Conservation (phyloP, 169 alveolate genomes). For the Plasmodium knowlesi region DNA sequence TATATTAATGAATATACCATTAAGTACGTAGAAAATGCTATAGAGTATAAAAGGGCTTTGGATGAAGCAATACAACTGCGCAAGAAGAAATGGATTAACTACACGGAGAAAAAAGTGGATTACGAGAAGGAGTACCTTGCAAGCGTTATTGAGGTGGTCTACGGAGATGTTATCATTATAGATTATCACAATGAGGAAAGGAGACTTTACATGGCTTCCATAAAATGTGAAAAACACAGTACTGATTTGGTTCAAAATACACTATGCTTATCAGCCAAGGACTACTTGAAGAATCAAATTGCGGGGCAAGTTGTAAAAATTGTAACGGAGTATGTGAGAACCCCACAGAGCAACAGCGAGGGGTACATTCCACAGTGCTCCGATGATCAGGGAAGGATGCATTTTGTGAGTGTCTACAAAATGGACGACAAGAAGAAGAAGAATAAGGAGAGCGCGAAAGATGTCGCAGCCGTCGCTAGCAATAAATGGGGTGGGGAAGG, state of each 20-base stretch:
- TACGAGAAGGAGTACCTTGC: constrained; percentile 58
- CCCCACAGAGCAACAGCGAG: constrained; percentile 68
- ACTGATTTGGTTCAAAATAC: constrained; percentile 55
- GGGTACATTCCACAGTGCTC: constrained; percentile 77
- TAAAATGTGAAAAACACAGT: constrained; percentile 67
- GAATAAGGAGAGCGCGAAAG: not conserved
- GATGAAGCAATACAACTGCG: constrained; percentile 69
- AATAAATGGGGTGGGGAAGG: not conserved
- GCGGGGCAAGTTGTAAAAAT: constrained; percentile 49
- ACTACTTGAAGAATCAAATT: constrained; percentile 31
- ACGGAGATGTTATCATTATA: constrained; percentile 68
- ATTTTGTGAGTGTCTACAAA: constrained; percentile 66
- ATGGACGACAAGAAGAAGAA: constrained; percentile 28
- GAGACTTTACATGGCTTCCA: constrained; percentile 63
- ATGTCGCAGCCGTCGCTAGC: not conserved
- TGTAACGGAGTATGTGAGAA: constrained; percentile 63
- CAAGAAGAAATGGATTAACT: constrained; percentile 62
- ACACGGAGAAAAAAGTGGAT: constrained; percentile 68
- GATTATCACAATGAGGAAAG: constrained; percentile 74
- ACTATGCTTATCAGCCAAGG: constrained; percentile 54
- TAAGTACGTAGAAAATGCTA: constrained; percentile 57
- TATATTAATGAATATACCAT: constrained; percentile 70
- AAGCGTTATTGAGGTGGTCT: constrained; percentile 61
- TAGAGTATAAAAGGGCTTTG: constrained; percentile 56
- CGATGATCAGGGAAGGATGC: constrained; percentile 75